Evolutionary conservation across 2,329 filamentous ascomycete species (phyloP).

Genomic region (Sclerotinia borealis): DNA sequence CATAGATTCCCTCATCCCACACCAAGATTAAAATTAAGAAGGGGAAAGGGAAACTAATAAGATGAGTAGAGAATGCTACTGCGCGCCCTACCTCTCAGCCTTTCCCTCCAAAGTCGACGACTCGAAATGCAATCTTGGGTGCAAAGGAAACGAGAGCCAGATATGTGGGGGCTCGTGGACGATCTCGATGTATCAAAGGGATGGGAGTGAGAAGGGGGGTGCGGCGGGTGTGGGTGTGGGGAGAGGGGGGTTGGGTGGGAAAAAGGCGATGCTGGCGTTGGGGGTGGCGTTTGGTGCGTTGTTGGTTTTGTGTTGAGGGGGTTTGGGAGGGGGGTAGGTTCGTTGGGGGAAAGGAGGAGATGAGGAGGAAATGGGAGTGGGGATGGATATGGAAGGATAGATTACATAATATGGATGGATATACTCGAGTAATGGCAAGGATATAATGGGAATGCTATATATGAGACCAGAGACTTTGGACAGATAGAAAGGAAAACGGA

Average conservation of each 20-base stretch:
- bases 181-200: not conserved
- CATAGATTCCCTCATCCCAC: no score
- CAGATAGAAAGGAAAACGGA: no score
- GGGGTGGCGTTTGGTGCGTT: not conserved
- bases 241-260: not conserved
- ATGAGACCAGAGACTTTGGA: no score
- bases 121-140: not conserved
- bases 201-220: not conserved
- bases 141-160: conserved; percentile 2
- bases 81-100: not conserved
- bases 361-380: not conserved
- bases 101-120: not conserved
- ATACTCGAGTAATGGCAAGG: no score
- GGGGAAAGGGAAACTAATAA: not conserved
- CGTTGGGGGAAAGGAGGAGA: no score
- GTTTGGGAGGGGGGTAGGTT: not conserved
- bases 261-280: not conserved
- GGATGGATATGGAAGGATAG: not conserved
- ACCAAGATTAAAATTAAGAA: not conserved
- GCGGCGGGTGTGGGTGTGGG: not conserved
- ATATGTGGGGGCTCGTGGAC: conserved; percentile 6
- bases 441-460: no score
- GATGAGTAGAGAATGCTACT: conserved; percentile 4
- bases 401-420: no score
- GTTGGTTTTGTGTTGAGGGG: not conserved